These are phyloP conservation scores for Hypoxylon sp. DNA, from an alignment of 2,329 filamentous ascomycete species.

Conservation along the genomic window DNA sequence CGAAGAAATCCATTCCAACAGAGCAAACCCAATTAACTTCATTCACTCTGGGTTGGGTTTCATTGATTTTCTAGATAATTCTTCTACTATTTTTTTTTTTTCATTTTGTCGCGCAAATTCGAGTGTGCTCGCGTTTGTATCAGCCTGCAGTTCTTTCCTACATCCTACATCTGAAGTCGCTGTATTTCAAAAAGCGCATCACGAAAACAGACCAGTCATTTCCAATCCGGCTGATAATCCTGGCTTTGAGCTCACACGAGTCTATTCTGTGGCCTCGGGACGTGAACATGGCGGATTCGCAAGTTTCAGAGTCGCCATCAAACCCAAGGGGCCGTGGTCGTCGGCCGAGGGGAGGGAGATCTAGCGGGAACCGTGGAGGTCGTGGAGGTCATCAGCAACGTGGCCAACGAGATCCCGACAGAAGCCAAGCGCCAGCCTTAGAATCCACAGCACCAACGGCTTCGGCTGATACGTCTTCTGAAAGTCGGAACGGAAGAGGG, in stretches of 20 bases:
- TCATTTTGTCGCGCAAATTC: background rate
- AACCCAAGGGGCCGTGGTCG: conserved; percentile 31
- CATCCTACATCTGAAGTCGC: conserved; percentile 53
- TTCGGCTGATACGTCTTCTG: conserved; percentile 10
- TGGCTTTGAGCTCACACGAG: conserved; percentile 6
- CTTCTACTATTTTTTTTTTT: conserved; percentile 7
- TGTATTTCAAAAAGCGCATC: conserved; percentile 63
- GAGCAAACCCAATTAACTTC: background rate
- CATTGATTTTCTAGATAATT: conserved; percentile 3
- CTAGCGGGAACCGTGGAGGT: conserved; percentile 31
- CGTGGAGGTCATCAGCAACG: conserved; percentile 30
- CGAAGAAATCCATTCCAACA: conserved; percentile 1
- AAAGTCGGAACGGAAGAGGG: conserved; percentile 43
- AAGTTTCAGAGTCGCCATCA: conserved; percentile 17
- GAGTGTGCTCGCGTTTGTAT: conserved; percentile 8
- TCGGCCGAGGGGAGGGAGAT: conserved; percentile 39
- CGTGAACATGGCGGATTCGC: conserved; percentile 38
- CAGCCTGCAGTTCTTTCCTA: conserved; percentile 25
- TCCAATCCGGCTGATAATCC: background rate
- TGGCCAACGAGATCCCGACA: conserved; percentile 24
- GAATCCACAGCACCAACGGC: conserved; percentile 9
- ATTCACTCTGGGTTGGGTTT: background rate
- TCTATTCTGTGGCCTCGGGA: background rate
- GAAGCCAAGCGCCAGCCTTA: conserved; percentile 11
- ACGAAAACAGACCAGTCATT: background rate